A percentile compares a stretch with the other conserved stretches of the same genome.
These are phyloP conservation scores for Pseudogymnoascus sp. DNA, from an alignment of 2,329 filamentous ascomycete genomes.

Conservation along the genomic window DNA sequence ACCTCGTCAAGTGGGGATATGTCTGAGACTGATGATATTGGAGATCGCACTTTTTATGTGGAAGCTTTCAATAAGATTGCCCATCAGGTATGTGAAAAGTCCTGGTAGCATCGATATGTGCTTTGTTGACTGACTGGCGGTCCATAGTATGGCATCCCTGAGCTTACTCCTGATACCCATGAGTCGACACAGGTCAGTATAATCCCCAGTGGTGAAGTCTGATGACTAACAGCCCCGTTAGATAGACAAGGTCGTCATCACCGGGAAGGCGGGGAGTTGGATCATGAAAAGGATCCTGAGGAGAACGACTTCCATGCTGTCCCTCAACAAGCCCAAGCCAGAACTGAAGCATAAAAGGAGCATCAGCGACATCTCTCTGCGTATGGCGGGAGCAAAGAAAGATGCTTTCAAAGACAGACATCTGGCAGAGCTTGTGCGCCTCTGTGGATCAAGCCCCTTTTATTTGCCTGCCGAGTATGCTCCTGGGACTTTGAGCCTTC, in stretches of 20 bases:
- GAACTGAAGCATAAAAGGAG: conserved; percentile 42
- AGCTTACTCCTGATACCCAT: conserved; percentile 22
- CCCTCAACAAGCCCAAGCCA: conserved; percentile 21
- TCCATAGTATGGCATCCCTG: conserved; percentile 43
- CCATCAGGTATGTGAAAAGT: conserved; percentile 38
- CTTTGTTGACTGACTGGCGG: neutral
- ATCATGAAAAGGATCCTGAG: conserved; percentile 32
- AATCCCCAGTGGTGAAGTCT: neutral
- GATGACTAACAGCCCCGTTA: neutral
- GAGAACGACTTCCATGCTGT: conserved; percentile 29
- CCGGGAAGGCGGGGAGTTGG: conserved; percentile 31
- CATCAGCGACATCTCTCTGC: conserved; percentile 46
- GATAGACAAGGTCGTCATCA: conserved; percentile 10
- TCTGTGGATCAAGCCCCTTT: conserved; percentile 56
- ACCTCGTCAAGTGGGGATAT: conserved; percentile 46
- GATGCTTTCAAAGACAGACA: conserved; percentile 43
- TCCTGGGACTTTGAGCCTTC: conserved; percentile 48
- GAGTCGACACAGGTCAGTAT: conserved; percentile 19
- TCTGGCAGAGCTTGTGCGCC: conserved; percentile 50
- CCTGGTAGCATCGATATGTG: neutral
- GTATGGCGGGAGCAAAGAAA: conserved; percentile 35
- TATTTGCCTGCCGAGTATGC: conserved; percentile 53
- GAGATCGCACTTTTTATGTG: conserved; percentile 42
- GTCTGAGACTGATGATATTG: conserved; percentile 42
- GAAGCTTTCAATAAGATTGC: conserved; percentile 55